Percentiles rank a stretch among this genome's conserved stretches.
These are phyloP conservation scores for Parachaetomium inaequale DNA, from an alignment of 495 filamentous ascomycete genomes.

Conservation along the genomic window DNA sequence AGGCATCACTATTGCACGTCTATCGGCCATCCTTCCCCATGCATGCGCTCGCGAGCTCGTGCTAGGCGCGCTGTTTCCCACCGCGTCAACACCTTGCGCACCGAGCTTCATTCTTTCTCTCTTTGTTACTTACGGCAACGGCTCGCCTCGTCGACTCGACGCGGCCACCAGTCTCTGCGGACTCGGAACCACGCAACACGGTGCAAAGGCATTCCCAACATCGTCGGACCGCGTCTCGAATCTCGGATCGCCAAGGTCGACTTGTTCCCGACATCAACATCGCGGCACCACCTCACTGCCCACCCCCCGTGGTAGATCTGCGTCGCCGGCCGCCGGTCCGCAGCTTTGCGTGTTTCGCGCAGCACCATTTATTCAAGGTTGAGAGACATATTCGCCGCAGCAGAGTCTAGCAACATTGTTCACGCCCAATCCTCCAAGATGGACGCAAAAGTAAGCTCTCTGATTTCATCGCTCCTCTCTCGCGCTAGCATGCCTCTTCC, in stretches of 20 bases:
- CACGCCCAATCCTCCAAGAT: constrained; percentile 23
- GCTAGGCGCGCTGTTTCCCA: constrained; percentile 25
- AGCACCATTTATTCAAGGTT: not conserved
- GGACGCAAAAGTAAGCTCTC: constrained; percentile 38
- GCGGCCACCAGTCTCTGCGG: not conserved
- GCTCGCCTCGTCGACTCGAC: not conserved
- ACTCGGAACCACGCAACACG: not conserved
- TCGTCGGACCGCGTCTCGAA: not conserved
- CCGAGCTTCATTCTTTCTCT: not conserved
- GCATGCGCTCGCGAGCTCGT: constrained; percentile 17
- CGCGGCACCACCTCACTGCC: not conserved
- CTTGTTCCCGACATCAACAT: not conserved
- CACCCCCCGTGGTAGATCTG: not conserved
- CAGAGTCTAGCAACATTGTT: constrained; percentile 21
- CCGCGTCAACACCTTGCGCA: constrained; percentile 17
- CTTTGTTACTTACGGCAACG: not conserved
- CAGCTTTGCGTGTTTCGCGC: constrained; percentile 4
- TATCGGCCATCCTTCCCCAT: constrained; percentile 17
- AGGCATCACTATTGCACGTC: constrained; percentile 17
- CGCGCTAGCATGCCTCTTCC: not conserved
- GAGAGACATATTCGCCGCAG: constrained; percentile 14
- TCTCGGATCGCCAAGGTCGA: not conserved
- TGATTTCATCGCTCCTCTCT: constrained; percentile 10
- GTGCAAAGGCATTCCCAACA: not conserved
- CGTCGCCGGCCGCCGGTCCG: not conserved